phyloP scores from a whole-genome alignment of 208 protist species.

The Crithidia expoeki region DNA sequence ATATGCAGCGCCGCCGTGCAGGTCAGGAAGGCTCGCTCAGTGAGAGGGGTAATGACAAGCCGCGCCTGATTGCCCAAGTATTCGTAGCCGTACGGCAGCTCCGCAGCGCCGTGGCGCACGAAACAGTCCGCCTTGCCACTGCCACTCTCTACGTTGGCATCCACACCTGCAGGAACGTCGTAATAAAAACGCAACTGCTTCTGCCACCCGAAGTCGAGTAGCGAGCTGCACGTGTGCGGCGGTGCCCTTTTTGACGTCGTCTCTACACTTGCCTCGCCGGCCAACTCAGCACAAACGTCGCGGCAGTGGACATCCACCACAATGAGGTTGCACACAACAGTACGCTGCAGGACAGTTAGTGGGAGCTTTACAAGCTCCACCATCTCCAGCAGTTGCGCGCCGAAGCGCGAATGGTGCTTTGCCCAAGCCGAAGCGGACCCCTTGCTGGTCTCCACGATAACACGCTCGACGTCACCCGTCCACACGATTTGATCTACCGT shows the following conservation, averaged over 20 bases:
- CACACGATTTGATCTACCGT: slow-evolving; percentile 91
- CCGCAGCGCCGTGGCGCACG: slow-evolving; percentile 84
- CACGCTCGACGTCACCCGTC: slow-evolving; percentile 88
- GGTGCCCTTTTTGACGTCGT: neutral
- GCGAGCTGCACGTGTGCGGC: slow-evolving; percentile 33
- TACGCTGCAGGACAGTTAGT: slow-evolving; percentile 84
- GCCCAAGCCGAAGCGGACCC: slow-evolving; percentile 40
- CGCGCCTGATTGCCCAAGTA: slow-evolving; percentile 94
- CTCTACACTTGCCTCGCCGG: slow-evolving; percentile 25
- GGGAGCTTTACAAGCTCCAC: slow-evolving; percentile 89
- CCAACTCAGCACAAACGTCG: slow-evolving; percentile 85
- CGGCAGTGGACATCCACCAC: slow-evolving; percentile 95
- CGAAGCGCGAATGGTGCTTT: slow-evolving; percentile 76
- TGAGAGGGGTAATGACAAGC: slow-evolving; percentile 97
- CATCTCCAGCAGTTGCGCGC: slow-evolving; percentile 79
- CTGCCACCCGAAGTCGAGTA: slow-evolving; percentile 93
- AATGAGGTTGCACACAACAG: slow-evolving; percentile 92
- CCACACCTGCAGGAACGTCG: slow-evolving; percentile 34
- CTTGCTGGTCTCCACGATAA: slow-evolving; percentile 44
- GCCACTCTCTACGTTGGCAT: slow-evolving; percentile 23
- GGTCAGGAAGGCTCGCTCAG: slow-evolving; percentile 93
- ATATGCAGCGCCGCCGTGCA: slow-evolving; percentile 93
- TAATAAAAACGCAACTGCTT: slow-evolving; percentile 95
- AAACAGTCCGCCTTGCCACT: slow-evolving; percentile 47
- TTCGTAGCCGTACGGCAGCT: slow-evolving; percentile 94